phyloP scores from a whole-genome alignment of 2,329 filamentous ascomycete species.

The Stemphylium beticola region DNA sequence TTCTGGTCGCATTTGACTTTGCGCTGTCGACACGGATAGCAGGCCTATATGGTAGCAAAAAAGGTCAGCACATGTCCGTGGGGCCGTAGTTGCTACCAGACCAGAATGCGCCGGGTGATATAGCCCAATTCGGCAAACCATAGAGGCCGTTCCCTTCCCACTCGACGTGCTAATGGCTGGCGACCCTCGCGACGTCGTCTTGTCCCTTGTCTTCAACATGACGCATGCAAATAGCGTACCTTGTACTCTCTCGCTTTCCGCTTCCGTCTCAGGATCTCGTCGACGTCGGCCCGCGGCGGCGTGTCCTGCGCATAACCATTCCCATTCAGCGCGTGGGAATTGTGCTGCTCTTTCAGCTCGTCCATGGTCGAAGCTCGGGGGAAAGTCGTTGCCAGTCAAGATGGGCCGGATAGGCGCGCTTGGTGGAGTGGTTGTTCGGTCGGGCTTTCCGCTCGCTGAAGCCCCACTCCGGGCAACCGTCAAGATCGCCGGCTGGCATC shows the following conservation, averaged over 20 bases:
- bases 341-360: conserved; percentile 33
- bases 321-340: conserved; percentile 26
- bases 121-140: conserved; percentile 24
- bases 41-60: conserved; percentile 41
- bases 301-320: conserved; percentile 38
- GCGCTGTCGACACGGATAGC: conserved; percentile 57
- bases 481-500: conserved; percentile 4
- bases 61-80: conserved; percentile 27
- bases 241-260: conserved; percentile 60
- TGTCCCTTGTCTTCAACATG: not conserved
- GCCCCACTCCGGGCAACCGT: conserved; percentile 19
- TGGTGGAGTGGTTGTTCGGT: conserved; percentile 18
- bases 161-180: not conserved
- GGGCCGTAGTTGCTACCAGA: conserved; percentile 16
- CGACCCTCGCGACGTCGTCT: not conserved
- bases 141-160: conserved; percentile 4
- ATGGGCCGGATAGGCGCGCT: conserved; percentile 25
- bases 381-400: conserved; percentile 20
- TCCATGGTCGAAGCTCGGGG: conserved; percentile 38
- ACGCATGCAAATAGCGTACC: conserved; percentile 32
- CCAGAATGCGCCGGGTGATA: conserved; percentile 19
- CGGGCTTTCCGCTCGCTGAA: conserved; percentile 19
- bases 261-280: conserved; percentile 58
- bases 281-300: conserved; percentile 55
- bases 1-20: conserved; percentile 57